Conservation (phyloP, 2,329 filamentous ascomycete species). For the Penicillium sp. region DNA sequence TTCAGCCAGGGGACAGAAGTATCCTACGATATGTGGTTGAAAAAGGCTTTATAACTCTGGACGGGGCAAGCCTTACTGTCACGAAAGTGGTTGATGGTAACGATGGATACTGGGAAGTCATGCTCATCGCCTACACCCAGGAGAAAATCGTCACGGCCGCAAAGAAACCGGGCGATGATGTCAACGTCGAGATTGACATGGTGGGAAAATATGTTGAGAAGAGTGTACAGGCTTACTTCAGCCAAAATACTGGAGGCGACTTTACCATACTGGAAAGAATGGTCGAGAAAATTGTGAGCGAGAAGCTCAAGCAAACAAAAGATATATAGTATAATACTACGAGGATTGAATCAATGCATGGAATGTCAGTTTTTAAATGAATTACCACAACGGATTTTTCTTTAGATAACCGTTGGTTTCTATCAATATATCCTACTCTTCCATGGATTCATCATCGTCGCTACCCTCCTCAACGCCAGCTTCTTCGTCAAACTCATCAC, state of each 20-base stretch:
- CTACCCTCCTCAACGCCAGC: constrained; percentile 46
- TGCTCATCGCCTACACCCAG: constrained; percentile 96
- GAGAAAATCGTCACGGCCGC: constrained; percentile 78
- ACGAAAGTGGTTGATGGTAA: constrained; percentile 76
- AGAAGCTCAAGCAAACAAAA: constrained; percentile 51
- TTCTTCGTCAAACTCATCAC: constrained; percentile 47
- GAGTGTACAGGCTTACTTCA: constrained; percentile 76
- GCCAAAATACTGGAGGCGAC: constrained; percentile 35
- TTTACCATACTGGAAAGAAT: constrained; percentile 64
- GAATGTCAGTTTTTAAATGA: background rate
- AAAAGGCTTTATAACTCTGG: constrained; percentile 92
- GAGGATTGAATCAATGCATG: background rate
- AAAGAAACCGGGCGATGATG: constrained; percentile 74
- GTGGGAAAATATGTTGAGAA: constrained; percentile 66
- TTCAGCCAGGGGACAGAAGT: constrained; percentile 64
- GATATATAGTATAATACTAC: background rate
- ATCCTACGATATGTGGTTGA: constrained; percentile 87
- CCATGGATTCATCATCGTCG: constrained; percentile 38
- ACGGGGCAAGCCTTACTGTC: constrained; percentile 90
- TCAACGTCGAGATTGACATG: constrained; percentile 93
- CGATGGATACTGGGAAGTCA: constrained; percentile 87
- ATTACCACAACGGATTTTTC: no score
- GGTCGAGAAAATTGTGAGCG: constrained; percentile 70
- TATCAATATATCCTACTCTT: constrained; percentile 28
- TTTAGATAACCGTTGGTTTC: no score